Percentiles rank a stretch among this genome's conserved stretches.
These are phyloP conservation scores for Manihot esculenta DNA, from an alignment of 441 rosid species.

Conservation along the genomic window DNA sequence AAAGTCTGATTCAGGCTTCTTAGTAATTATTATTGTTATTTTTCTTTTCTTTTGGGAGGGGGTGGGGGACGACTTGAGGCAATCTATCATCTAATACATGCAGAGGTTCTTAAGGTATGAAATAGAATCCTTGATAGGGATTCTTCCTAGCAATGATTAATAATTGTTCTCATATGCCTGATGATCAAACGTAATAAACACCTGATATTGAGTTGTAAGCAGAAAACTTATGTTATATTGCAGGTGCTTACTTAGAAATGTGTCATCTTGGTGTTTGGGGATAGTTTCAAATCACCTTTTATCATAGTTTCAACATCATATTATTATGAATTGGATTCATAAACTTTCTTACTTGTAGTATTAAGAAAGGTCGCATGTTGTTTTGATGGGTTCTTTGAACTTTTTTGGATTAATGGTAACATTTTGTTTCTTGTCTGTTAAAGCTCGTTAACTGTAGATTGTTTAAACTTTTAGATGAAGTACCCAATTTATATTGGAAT, in stretches of 20 bases:
- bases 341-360: not conserved
- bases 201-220: not conserved
- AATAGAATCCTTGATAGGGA: not conserved
- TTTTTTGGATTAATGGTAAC: not conserved
- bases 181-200: not conserved
- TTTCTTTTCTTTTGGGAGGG: no score
- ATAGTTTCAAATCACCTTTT: not conserved
- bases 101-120: not conserved
- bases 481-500: not conserved
- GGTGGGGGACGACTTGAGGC: not conserved
- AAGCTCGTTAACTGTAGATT: conserved; percentile 1
- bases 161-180: not conserved
- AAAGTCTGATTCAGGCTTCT: no score
- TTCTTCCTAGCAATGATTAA: no score
- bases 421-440: not conserved
- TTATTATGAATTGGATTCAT: not conserved
- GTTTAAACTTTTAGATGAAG: not conserved
- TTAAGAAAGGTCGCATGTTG: not conserved
- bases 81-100: not conserved
- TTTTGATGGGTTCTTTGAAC: not conserved
- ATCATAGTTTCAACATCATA: not conserved
- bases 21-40: no score
- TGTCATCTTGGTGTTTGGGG: not conserved
- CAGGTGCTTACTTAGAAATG: not conserved
- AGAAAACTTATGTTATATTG: not conserved